A percentile compares a stretch with the other conserved stretches of the same genome.
Evolutionary conservation across 2,329 filamentous ascomycete genomes (phyloP).

Genomic region (Penicillium sp.): DNA sequence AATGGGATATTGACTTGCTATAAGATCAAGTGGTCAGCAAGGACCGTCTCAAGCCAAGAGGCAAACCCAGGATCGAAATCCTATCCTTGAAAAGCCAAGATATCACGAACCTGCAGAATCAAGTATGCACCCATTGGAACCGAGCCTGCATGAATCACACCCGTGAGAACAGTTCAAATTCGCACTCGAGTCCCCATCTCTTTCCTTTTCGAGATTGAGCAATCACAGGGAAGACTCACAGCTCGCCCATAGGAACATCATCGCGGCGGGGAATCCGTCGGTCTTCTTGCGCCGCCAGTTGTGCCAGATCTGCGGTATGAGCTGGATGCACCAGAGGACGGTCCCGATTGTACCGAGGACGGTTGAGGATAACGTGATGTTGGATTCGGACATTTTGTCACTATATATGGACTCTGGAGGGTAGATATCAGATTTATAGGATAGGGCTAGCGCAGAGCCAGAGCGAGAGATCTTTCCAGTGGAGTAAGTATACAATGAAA

Average conservation of each 20-base stretch:
- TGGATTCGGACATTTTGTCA: slow-evolving; percentile 6
- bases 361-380: slow-evolving; percentile 39
- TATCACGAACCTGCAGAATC: slow-evolving; percentile 48
- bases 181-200: too few species aligned
- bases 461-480: too few species aligned
- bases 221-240: slow-evolving; percentile 37
- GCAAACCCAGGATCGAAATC: not conserved
- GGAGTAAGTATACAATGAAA: too few species aligned
- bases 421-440: too few species aligned
- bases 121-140: slow-evolving; percentile 57
- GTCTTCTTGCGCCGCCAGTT: slow-evolving; percentile 64
- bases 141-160: slow-evolving; percentile 29
- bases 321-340: slow-evolving; percentile 44
- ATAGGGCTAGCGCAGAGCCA: too few species aligned
- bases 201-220: too few species aligned
- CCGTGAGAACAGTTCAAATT: not conserved
- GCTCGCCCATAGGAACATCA: slow-evolving; percentile 67
- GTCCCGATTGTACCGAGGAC: slow-evolving; percentile 46
- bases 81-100: not conserved
- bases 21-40: not conserved
- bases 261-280: slow-evolving; percentile 60
- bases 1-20: slow-evolving; percentile 59
- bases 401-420: not conserved
- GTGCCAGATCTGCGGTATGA: slow-evolving; percentile 57
- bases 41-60: too few species aligned